Evolutionary conservation across 257 asterid species (phyloP), one percentile per base, ranked within the genome.

Genomic region (Penstemon newberryi): DNA sequence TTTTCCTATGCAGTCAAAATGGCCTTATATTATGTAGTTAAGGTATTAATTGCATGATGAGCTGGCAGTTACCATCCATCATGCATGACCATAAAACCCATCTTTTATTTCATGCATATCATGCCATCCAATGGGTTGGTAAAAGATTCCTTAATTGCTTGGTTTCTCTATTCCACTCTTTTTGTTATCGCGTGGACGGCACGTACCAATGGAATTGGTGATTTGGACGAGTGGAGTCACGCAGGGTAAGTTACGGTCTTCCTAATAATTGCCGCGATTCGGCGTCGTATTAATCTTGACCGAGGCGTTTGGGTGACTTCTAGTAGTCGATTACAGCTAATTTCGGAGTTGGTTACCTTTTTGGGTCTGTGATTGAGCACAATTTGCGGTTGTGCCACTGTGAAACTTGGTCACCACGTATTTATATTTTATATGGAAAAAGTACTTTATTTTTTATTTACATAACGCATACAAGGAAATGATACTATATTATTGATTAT

Each of bases 351-450:
- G 66, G 80, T 62, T 80, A 37, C 4, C 37, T 68, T 45, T 68
- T 40, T 65, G 74, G 50, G 70, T 5, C 40, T 42, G 19, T n/a
- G 10, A 8, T 46, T 50, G 42, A 0, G n/a, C 0, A 0, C 1
- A 33, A 72, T 58, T 73, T 67, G 62, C 92, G 53, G 4, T 47
- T 42, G 1, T 67, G 73, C 83, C 92, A 84, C 87, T 75, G 77
- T 19, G 13, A 42, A 67, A 51, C 74, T 73, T 75, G 77, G 38
- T 58, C 44, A 18, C 72, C 75, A 76, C 58, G 77, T 65, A 5
- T 25, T 25, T 25, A 25, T 25, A 25, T 25, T 25, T 15, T 15
- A 15, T 15, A 15, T 15, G 18, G 18, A 15, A 15, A 15, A 15
- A 15, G 33, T 25, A 25, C 33, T 25, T 25, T 25, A 25, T 25